Percentiles rank a stretch among this genome's conserved stretches.
Evolutionary conservation across 164 flowering plant species (phyloP).

Genomic region (Amborella trichopoda): DNA sequence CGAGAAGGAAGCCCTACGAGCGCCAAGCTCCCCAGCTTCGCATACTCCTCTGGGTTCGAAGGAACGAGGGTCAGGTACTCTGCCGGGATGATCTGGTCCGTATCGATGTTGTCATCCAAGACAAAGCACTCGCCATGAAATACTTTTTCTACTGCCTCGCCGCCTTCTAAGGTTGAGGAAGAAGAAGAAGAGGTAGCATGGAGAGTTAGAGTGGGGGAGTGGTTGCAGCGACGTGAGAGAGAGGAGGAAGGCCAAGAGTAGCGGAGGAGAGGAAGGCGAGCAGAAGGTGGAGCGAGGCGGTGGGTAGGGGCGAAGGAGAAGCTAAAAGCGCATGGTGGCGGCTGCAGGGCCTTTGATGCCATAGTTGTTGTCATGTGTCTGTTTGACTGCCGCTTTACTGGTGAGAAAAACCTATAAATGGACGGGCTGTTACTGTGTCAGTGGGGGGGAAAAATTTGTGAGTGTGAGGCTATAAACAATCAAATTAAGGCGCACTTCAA

Average conservation of each 20-base stretch:
- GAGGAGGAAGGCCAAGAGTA: not conserved
- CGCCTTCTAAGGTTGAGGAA: conserved; percentile 2
- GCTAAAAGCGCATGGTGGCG: not conserved
- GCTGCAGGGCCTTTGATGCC: too few species aligned
- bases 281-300: not conserved
- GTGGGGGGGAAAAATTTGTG: too few species aligned
- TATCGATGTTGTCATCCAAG: conserved; percentile 88
- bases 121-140: conserved; percentile 94
- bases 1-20: conserved; percentile 61
- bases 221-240: not conserved
- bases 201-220: not conserved
- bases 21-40: conserved; percentile 83
- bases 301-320: not conserved
- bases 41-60: conserved; percentile 84
- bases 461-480: too few species aligned
- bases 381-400: too few species aligned
- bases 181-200: conserved; percentile 12
- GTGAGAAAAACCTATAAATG: too few species aligned
- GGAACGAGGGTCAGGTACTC: conserved; percentile 95
- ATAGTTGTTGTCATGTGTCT: too few species aligned
- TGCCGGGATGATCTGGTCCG: conserved; percentile 97
- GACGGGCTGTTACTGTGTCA: too few species aligned
- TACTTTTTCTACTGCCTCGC: conserved; percentile 16
- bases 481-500: too few species aligned
- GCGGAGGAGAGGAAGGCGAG: not conserved